A percentile compares a stretch with the other conserved stretches of the same genome.
phyloP scores from a whole-genome alignment of 1,284 basidiomycete species.

The Uromyces viciae-fabae region DNA sequence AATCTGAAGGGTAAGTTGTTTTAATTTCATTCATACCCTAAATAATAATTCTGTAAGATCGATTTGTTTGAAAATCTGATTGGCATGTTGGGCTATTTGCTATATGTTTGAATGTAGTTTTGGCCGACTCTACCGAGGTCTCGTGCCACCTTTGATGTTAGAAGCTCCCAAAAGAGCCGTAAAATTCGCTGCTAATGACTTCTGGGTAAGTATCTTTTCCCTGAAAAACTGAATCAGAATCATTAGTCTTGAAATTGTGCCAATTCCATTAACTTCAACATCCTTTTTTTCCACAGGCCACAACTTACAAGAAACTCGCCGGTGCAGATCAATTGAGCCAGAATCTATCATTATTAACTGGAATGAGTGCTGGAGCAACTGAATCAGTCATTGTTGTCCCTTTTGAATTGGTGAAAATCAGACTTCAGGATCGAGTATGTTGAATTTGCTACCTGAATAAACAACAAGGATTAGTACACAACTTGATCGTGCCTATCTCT shows the following conservation, averaged over 20 bases:
- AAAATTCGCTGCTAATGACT: slow-evolving; percentile 87
- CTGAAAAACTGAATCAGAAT: slow-evolving; percentile 42
- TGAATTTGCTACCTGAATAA: slow-evolving; percentile 49
- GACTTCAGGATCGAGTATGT: slow-evolving; percentile 91
- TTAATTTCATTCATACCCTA: slow-evolving; percentile 8
- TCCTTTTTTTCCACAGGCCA: slow-evolving; percentile 17
- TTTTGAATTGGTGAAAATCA: slow-evolving; percentile 86
- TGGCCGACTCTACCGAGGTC: slow-evolving; percentile 83
- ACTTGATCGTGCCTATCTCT: background rate
- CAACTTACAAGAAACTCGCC: slow-evolving; percentile 55
- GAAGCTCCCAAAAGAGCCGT: slow-evolving; percentile 98
- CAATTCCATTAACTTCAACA: background rate
- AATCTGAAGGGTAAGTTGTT: slow-evolving; percentile 32
- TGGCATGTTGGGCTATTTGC: too few species aligned
- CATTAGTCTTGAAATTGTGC: background rate
- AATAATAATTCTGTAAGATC: background rate
- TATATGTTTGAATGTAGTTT: slow-evolving; percentile 59
- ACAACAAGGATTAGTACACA: background rate
- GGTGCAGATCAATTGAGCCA: slow-evolving; percentile 84
- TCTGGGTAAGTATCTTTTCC: slow-evolving; percentile 64
- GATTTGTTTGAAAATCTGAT: background rate
- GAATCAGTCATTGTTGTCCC: slow-evolving; percentile 82
- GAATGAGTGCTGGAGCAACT: slow-evolving; percentile 88
- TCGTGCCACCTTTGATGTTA: slow-evolving; percentile 85
- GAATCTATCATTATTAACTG: slow-evolving; percentile 77